Evolutionary conservation across 2,329 filamentous ascomycete genomes (phyloP), one percentile per base, ranked within the genome.

Genomic region (Apiospora arundinis): DNA sequence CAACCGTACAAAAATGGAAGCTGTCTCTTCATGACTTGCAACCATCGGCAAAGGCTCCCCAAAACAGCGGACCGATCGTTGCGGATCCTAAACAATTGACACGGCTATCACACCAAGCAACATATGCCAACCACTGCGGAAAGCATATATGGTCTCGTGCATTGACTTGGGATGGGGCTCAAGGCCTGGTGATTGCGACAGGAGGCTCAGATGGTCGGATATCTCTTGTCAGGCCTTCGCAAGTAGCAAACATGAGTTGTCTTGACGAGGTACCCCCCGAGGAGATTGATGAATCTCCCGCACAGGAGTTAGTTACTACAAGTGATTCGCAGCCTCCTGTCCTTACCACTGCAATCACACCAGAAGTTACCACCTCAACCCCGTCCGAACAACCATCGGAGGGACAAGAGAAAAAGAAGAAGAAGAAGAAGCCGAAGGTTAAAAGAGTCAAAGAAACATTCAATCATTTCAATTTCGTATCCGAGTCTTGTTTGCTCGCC

Each of bases 131-230:
- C 72, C 95, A 98, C 78, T 87, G 85, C 45, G 96, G 96, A 8
- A 99, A 98, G 81, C 95, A 98, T 78, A 91, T 98, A 8, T 98
- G 95, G 95, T 91, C 95, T 0, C 86, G 91, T 48, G 89, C 89
- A 16, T 75, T 80, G 2, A 71, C 71, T 40, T 72, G 74, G 72
- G 82, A 71, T 69, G 75, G 77, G 1, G 76, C 78, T 0, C 75
- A 80, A 18, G 80, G 79, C 18, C 76, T 84, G 0, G 73, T 86
- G 1, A 80, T 94, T 25, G 91, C 89, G 4, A 95, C 93, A 1
- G 96, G 96, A 16, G 96, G 94, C n/a, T 92, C 93, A 14, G 96
- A 99, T 81, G 92, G 95, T 21, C 90, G 87, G 74, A 86, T 92
- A 52, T 85, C 86, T 3, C 75, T 90, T n/a, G 82, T 88, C n/a